Percentiles rank a stretch among this genome's conserved stretches.
Evolutionary conservation across 2,329 filamentous ascomycete species (phyloP).

Genomic region (Ceratocystiopsis minuta): DNA sequence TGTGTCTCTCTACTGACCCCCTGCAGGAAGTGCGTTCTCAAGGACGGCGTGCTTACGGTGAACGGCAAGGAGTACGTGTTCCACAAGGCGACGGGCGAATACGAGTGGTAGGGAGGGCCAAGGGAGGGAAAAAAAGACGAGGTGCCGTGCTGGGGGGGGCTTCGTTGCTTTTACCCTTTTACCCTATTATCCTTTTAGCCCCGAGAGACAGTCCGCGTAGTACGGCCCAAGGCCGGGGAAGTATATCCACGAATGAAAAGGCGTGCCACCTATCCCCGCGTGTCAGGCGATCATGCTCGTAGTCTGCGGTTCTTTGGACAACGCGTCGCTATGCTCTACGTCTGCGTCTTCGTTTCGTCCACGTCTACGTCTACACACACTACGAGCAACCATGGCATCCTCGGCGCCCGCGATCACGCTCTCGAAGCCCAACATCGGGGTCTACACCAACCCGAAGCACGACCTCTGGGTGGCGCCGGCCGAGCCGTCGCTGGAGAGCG

Average conservation of each 20-base stretch:
- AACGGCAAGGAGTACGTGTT: slow-evolving; percentile 95
- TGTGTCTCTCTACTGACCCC: neutral
- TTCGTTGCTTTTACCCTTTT: no score
- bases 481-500: slow-evolving; percentile 55
- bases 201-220: no score
- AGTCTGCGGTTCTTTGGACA: no score
- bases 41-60: slow-evolving; percentile 86
- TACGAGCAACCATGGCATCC: neutral
- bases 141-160: neutral
- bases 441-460: slow-evolving; percentile 87
- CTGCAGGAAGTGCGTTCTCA: slow-evolving; percentile 82
- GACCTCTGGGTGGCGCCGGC: slow-evolving; percentile 78
- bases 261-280: no score
- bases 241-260: no score
- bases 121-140: neutral
- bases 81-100: slow-evolving; percentile 92
- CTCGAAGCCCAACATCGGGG: slow-evolving; percentile 77
- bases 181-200: no score
- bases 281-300: no score
- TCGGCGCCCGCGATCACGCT: slow-evolving; percentile 21
- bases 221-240: no score
- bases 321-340: no score
- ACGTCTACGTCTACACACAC: no score
- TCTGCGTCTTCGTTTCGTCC: no score
- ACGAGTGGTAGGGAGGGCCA: slow-evolving; percentile 60